Evolutionary conservation across 164 flowering plant genomes (phyloP).

Genomic region (Vitis cinerea): DNA sequence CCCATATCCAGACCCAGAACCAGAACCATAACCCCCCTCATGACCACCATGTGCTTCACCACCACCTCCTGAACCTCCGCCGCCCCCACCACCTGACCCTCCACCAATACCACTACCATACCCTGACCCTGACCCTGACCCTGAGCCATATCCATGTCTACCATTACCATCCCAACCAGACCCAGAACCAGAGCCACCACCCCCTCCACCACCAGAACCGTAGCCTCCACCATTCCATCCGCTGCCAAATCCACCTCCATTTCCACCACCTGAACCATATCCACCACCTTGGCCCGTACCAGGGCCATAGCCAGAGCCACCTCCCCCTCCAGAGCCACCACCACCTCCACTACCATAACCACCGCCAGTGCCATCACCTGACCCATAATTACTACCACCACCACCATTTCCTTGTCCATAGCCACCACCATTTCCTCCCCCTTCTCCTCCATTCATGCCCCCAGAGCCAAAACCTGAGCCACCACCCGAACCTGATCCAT

Average conservation of each 20-base stretch:
- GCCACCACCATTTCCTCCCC: conserved; percentile 9
- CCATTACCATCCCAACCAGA: conserved; percentile 13
- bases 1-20: not conserved
- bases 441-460: conserved; percentile 5
- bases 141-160: conserved; percentile 2
- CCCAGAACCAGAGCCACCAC: not conserved
- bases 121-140: conserved; percentile 4
- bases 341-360: conserved; percentile 1
- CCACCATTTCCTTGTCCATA: conserved; percentile 10
- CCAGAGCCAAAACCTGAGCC: not conserved
- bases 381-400: conserved; percentile 7
- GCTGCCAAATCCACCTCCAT: conserved; percentile 11
- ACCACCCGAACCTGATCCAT: conserved; percentile 3
- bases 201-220: conserved; percentile 6
- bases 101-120: not conserved
- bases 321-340: not conserved
- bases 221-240: conserved; percentile 9
- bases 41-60: not conserved
- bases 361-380: not conserved
- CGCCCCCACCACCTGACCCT: conserved; percentile 3
- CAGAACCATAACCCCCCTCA: conserved; percentile 1
- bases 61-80: not conserved
- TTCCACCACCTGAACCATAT: conserved; percentile 10
- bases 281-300: conserved; percentile 16
- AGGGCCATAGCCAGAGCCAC: conserved; percentile 1